Evolutionary conservation across 116 monocot species (phyloP), one percentile per base, ranked within the genome.

Genomic region (Thalassia testudinum): DNA sequence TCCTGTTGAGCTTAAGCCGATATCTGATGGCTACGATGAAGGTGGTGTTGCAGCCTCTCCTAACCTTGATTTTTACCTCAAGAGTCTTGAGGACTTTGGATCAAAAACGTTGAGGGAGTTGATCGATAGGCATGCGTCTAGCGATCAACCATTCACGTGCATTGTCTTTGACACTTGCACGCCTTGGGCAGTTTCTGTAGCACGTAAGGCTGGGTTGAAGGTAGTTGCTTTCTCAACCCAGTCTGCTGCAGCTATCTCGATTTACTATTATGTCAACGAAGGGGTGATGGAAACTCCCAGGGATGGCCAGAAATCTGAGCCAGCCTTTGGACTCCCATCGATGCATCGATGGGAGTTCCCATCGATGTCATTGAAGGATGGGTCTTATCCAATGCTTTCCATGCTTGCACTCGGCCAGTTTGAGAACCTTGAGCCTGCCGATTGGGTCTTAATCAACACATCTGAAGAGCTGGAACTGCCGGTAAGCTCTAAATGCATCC

Each of bases 381-480:
- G 67, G 10, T 24, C 56, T 12, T 42, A 43, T 21, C 67, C 67
- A 26, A 52, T 64, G 21, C 49, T 66, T 26, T 25, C 42, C 19
- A 26, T 6, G 6, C 24, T 74, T 20, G 47, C 70, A 0, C 14
- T 79, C 29, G 49, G 50, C 12, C 85, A 85, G 65, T 85, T 70
- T 54, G 59, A 28, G 7, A 3, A 25, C 1, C 15, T 56, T 34
- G 57, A 12, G 10, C 43, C 67, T 20, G 42, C 43, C 1, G 79
- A 76, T 43, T 67, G 60, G 76, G 67, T 85, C 18, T 49, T 85
- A 19, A 57, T 85, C 66, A 85, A 85, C 50, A 79, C 75, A 0
- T 76, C 72, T 27, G 66, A 70, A 49, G 76, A 75, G 64, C 53
- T 84, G 42, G 79, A 84, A 63, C 27, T 8, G 42, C 26, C 72